Evolutionary conservation across 2,329 filamentous ascomycete genomes (phyloP), one percentile per base, ranked within the genome.

Genomic region (Colletotrichum euphorbiae): DNA sequence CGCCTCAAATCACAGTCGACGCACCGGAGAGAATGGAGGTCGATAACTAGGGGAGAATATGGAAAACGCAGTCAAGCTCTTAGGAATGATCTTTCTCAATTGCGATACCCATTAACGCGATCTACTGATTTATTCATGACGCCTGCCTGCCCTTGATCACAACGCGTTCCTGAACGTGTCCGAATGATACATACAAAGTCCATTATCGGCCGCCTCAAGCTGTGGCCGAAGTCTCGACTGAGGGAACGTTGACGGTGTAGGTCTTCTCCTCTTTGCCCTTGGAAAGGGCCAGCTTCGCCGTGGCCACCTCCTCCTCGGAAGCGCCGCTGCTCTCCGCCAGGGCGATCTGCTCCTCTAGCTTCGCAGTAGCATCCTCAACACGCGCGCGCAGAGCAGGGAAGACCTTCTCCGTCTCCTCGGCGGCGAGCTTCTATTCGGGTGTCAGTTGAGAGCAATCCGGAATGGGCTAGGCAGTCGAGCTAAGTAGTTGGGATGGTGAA

Each of bases 391-490:
- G 81, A 2, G 88, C 88, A 2, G 85, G 90, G 74, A 98, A 91
- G 31, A 98, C 89, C 63, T 90, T 91, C 77, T 91, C 91, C 8
- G 96, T 98, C 81, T 99, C 93, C 72, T 94, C 89, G n/a, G 94
- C 83, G 21, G 92, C 94, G 82, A 88, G 87, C 81, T 88, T 87
- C 94, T 97, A 74, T 67, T 21, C 2, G 17, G 38, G 9, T 5
- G 45, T 48, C 12, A 42, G 59, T 64, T 28, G 28, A 28, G 28
- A 28, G 28, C 6, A 28, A 28, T 28, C 2, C 12, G 12, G 51
- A 33, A 15, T 40, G 36, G 36, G 28, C 28, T 28, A 28, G 28
- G 2, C 2, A 40, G 8, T 24, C 17, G 15, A 11, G 5, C 6
- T 28, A 33, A 0, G 12, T 1, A 6, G 48, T 4, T 8, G 3